These are phyloP conservation scores for Auriscalpium orientale DNA, from an alignment of 768 basidiomycete species.

Conservation along the genomic window DNA sequence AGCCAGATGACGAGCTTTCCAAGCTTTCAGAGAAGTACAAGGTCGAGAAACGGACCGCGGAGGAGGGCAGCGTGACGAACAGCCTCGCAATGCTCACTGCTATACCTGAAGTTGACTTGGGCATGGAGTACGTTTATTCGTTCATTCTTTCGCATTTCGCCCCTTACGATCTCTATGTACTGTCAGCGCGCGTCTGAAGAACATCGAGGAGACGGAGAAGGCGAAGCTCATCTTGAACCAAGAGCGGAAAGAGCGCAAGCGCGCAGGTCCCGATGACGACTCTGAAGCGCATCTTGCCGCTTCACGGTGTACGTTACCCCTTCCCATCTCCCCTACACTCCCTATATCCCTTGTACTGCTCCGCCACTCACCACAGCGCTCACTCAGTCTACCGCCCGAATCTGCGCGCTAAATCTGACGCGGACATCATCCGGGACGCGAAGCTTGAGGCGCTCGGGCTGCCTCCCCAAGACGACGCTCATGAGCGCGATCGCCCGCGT, in stretches of 20 bases:
- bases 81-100: constrained; percentile 94
- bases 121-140: constrained; percentile 82
- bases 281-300: constrained; percentile 76
- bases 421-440: constrained; percentile 81
- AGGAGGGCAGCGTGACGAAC: constrained; percentile 91
- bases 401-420: constrained; percentile 76
- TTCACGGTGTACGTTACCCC: constrained; percentile 63
- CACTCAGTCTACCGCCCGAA: constrained; percentile 79
- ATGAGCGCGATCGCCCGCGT: constrained; percentile 30
- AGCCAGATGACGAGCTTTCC: constrained; percentile 64
- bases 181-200: constrained; percentile 77
- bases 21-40: constrained; percentile 63
- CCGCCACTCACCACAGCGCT: not conserved
- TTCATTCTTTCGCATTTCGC: not conserved
- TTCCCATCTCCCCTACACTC: not conserved
- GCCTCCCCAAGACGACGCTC: constrained; percentile 38
- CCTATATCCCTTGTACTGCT: constrained; percentile 3
- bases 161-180: not conserved
- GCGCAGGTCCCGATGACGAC: constrained; percentile 37
- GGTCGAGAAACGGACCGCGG: constrained; percentile 40
- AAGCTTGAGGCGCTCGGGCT: constrained; percentile 82
- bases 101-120: constrained; percentile 96
- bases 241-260: constrained; percentile 47
- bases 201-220: constrained; percentile 96
- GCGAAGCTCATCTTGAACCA: constrained; percentile 85